Base-by-base conservation (phyloP, 805 yeast species). In the Yarrowia bubula region DNA sequence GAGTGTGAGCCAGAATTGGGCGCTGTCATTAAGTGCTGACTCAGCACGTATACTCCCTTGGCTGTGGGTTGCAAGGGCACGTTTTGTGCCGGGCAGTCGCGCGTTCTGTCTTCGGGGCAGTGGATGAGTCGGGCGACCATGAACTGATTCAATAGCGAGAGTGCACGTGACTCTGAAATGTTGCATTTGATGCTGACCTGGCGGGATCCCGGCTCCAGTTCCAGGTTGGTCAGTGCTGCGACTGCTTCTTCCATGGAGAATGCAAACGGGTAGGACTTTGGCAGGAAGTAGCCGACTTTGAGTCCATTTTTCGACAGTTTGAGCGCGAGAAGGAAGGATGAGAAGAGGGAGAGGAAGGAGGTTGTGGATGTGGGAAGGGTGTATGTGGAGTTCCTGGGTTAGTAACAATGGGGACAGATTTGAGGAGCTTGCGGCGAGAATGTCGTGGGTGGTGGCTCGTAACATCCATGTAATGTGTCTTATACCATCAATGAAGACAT, bases 51-150 rank as follows among this genome's bases (percentile, higher is more conserved):
- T 8, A 91, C 85, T 1, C 98, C 98, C 71, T 93, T 93, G 0
- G 98, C 92, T 0, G 97, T 90, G 4, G 97, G 96, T 72, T 93
- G 98, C 33, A 90, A 72, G 1, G 78, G 67, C 0, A 79, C 76
- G 4, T 75, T 77, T 0, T 71, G 75, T 60, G 81, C 81, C 6
- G 86, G 80, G 46, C 73, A 76, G 13, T 72, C 68, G 47, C 88
- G 73, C 0, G 96, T 90, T 70, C 93, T 77, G 68, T 88, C 92
- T 2, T 84, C 83, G 0, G 96, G 96, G 13, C 84, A 83, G 72
- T 91, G 96, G 9, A 91, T 69, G 1, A 90, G 75, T 68, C 65
- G 66, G 2, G 71, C 67, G 9, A 31, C 35, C 65, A 71, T 43
- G 43, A 71, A 69, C 33, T 58, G 51, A 10, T 39, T 39, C 15